phyloP scores from a whole-genome alignment of 78 protist genomes.

The Cavenderia fasciculata region DNA sequence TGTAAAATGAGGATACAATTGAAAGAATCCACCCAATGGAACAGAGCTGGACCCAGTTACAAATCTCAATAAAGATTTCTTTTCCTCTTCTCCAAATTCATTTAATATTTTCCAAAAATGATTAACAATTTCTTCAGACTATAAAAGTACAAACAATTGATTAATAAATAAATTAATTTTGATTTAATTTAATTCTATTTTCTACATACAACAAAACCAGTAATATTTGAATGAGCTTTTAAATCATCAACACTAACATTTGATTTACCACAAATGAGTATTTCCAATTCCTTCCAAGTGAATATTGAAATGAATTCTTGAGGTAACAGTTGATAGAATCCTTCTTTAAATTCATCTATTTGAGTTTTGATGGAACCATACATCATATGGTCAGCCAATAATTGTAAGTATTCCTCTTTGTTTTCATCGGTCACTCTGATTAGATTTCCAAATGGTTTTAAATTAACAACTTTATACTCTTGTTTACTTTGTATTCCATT shows the following conservation, averaged over 20 bases:
- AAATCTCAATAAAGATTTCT: slow-evolving; percentile 42
- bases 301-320: slow-evolving; percentile 20
- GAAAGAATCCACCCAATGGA: slow-evolving; percentile 74
- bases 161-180: background rate
- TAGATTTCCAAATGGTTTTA: slow-evolving; percentile 71
- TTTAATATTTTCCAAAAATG: slow-evolving; percentile 28
- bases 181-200: background rate
- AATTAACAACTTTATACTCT: background rate
- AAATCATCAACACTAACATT: slow-evolving; percentile 45
- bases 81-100: slow-evolving; percentile 31
- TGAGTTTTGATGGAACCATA: slow-evolving; percentile 34
- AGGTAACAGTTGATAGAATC: slow-evolving; percentile 56
- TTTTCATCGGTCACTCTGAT: slow-evolving; percentile 59
- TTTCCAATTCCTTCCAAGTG: slow-evolving; percentile 55
- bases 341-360: slow-evolving; percentile 50
- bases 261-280: slow-evolving; percentile 32
- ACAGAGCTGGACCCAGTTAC: slow-evolving; percentile 60
- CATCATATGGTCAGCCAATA: slow-evolving; percentile 32
- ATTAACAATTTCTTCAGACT: slow-evolving; percentile 5
- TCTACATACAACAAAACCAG: slow-evolving; percentile 25
- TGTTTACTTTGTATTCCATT: background rate
- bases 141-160: background rate
- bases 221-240: slow-evolving; percentile 19
- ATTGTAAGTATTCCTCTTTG: slow-evolving; percentile 50
- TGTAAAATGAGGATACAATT: slow-evolving; percentile 66